A percentile compares a stretch with the other conserved stretches of the same genome.
phyloP scores from a whole-genome alignment of 1,139 yeast genomes.

The Geotrichum armillariae region DNA sequence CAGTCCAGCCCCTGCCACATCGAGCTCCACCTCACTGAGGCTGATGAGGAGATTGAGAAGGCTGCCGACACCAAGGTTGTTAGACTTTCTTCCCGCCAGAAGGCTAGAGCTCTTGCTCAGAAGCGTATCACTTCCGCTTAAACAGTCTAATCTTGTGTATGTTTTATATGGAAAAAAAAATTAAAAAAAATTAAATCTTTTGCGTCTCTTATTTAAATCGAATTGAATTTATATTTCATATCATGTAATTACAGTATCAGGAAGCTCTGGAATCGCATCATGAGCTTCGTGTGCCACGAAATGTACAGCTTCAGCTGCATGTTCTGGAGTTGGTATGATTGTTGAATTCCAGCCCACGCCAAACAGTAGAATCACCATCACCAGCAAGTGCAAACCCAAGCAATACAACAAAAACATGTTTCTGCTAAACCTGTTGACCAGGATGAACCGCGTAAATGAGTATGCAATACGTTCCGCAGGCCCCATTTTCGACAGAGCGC shows the following conservation, averaged over 20 bases:
- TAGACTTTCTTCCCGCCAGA: slow-evolving; percentile 87
- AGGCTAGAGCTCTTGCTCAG: slow-evolving; percentile 87
- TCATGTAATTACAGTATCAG: slow-evolving; percentile 5
- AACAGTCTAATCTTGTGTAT: slow-evolving; percentile 10
- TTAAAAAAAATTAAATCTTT: not conserved
- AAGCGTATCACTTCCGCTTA: slow-evolving; percentile 53
- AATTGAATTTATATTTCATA: not conserved
- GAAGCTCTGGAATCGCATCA: slow-evolving; percentile 19
- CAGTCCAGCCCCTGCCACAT: slow-evolving; percentile 98
- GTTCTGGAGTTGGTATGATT: slow-evolving; percentile 16
- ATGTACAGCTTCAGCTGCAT: slow-evolving; percentile 13
- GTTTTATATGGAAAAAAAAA: not conserved
- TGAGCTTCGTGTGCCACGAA: too few relatives aligned
- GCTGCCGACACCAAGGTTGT: slow-evolving; percentile 69
- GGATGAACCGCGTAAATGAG: slow-evolving; percentile 67
- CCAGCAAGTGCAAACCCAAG: slow-evolving; percentile 69
- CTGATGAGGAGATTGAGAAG: slow-evolving; percentile 91
- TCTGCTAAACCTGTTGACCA: slow-evolving; percentile 73
- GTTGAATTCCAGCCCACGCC: slow-evolving; percentile 39
- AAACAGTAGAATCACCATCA: slow-evolving; percentile 64
- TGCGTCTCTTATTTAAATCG: not conserved
- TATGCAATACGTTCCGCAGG: slow-evolving; percentile 80
- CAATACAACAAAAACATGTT: slow-evolving; percentile 75
- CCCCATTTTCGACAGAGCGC: slow-evolving; percentile 70
- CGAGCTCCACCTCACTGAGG: slow-evolving; percentile 95